phyloP scores from a whole-genome alignment of 2,329 filamentous ascomycete genomes.

The Graphiopsis chlorocephala region DNA sequence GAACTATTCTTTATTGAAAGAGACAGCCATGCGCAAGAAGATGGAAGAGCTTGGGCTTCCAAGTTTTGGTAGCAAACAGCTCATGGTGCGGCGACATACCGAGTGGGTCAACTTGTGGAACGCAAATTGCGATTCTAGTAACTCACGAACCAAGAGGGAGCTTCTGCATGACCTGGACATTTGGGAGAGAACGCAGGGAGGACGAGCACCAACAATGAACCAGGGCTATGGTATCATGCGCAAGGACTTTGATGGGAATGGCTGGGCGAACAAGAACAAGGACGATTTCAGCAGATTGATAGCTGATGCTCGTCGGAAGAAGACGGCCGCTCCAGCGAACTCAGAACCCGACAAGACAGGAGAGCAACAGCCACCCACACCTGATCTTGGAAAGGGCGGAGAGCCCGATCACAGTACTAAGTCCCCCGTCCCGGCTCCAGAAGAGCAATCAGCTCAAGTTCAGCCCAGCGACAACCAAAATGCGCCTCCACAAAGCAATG shows the following conservation, averaged over 20 bases:
- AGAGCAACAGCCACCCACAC: neutral
- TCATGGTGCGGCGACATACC: constrained; percentile 76
- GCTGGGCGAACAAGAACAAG: constrained; percentile 72
- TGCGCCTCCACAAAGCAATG: neutral
- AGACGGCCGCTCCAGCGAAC: constrained; percentile 22
- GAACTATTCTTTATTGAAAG: constrained; percentile 85
- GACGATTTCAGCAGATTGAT: constrained; percentile 77
- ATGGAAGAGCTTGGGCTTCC: constrained; percentile 77
- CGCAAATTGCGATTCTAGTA: constrained; percentile 84
- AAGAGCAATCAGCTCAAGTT: neutral
- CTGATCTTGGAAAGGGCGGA: neutral
- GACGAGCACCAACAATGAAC: constrained; percentile 46
- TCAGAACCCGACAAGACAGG: neutral
- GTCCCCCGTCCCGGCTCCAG: neutral
- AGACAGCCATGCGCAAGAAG: constrained; percentile 74
- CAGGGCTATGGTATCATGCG: constrained; percentile 60
- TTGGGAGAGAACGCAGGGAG: constrained; percentile 84
- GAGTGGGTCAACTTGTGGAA: constrained; percentile 98
- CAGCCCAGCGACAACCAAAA: neutral
- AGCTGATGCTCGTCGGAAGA: constrained; percentile 65
- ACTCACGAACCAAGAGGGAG: constrained; percentile 67
- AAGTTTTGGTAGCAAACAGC: constrained; percentile 61
- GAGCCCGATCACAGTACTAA: constrained; percentile 15
- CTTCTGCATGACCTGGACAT: constrained; percentile 74
- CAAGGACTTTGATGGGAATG: constrained; percentile 81